Conservation (phyloP, 495 filamentous ascomycete species). For the Penicillium parvum region DNA sequence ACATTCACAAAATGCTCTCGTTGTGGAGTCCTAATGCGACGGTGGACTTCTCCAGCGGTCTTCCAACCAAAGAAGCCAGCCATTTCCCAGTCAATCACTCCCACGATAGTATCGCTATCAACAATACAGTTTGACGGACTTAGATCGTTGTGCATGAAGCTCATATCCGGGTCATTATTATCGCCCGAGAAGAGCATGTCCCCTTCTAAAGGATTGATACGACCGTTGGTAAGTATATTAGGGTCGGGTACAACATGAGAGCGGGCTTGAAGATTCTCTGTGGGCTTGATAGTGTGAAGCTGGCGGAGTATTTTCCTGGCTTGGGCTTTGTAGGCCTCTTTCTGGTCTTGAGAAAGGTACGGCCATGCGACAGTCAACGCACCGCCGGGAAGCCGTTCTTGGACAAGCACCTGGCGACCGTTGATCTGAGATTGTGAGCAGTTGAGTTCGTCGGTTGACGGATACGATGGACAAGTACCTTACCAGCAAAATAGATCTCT, state of each 20-base stretch:
- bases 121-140: constrained; percentile 39
- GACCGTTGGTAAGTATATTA: constrained; percentile 28
- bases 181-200: constrained; percentile 30
- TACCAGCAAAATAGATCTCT: too few relatives aligned
- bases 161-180: constrained; percentile 24
- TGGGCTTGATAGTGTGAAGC: constrained; percentile 23
- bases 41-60: constrained; percentile 34
- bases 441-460: too few relatives aligned
- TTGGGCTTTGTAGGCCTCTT: constrained; percentile 37
- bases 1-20: constrained; percentile 33
- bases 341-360: constrained; percentile 37
- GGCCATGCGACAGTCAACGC: constrained; percentile 40
- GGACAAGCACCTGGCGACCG: constrained; percentile 34
- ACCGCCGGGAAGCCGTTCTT: constrained; percentile 42
- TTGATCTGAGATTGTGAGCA: constrained; percentile 32
- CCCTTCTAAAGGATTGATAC: constrained; percentile 28
- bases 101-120: constrained; percentile 38
- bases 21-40: constrained; percentile 32
- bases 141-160: constrained; percentile 45
- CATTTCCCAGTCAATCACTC: constrained; percentile 46
- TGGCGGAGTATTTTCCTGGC: constrained; percentile 30
- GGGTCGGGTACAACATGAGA: constrained; percentile 34
- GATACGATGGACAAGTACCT: too few relatives aligned
- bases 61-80: constrained; percentile 45
- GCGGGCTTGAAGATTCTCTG: constrained; percentile 13